Conservation (phyloP, 2,329 filamentous ascomycete species). For the Zymoseptoria passerinii region DNA sequence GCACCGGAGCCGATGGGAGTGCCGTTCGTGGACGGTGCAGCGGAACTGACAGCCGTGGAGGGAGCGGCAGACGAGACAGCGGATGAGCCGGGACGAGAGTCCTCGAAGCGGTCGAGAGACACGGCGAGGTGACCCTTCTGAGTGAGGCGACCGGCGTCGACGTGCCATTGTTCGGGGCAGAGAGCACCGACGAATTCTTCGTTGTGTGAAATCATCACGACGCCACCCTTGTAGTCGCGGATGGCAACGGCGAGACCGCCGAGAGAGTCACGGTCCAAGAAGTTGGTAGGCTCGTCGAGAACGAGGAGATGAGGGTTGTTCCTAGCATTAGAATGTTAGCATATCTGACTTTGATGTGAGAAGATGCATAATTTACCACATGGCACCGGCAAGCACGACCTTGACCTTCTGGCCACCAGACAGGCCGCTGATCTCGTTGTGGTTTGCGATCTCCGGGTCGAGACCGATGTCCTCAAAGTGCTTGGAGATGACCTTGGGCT, state of each 20-base stretch:
- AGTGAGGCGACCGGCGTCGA: conserved; percentile 77
- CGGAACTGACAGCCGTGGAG: conserved; percentile 41
- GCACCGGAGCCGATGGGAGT: conserved; percentile 27
- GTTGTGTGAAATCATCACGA: conserved; percentile 99
- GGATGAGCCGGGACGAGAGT: conserved; percentile 62
- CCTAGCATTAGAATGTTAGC: conserved; percentile 7
- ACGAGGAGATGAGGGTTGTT: conserved; percentile 97
- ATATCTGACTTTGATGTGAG: not conserved
- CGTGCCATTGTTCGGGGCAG: conserved; percentile 93
- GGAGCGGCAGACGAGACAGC: conserved; percentile 55
- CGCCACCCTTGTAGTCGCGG: conserved; percentile 94
- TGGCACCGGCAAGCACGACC: conserved; percentile 79
- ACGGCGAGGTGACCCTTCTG: conserved; percentile 72
- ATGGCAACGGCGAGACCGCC: conserved; percentile 96
- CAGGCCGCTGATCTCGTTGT: conserved; percentile 94
- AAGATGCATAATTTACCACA: conserved; percentile 17
- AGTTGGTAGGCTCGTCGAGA: conserved; percentile 97
- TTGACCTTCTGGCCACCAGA: conserved; percentile 99
- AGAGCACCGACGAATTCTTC: conserved; percentile 96
- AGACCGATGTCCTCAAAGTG: conserved; percentile 96
- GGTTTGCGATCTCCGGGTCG: conserved; percentile 95
- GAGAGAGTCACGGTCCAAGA: conserved; percentile 94
- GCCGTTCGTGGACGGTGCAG: conserved; percentile 24
- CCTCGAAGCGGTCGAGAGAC: conserved; percentile 77
- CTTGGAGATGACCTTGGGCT: conserved; percentile 89